A percentile compares a stretch with the other conserved stretches of the same genome.
These are phyloP conservation scores for Sugiyamaella smithiae DNA, from an alignment of 805 yeast species.

Conservation along the genomic window DNA sequence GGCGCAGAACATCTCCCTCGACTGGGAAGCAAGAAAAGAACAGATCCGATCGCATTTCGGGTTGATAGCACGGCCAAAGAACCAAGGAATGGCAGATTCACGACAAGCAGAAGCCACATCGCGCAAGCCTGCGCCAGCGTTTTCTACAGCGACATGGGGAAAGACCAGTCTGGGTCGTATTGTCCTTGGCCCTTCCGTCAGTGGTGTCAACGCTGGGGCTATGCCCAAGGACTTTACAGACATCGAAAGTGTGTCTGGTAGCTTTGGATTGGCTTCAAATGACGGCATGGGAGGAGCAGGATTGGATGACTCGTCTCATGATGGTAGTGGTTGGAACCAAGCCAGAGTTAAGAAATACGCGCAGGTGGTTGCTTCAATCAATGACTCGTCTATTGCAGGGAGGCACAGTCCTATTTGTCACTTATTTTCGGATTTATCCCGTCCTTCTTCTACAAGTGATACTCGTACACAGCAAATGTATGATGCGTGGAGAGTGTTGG, in stretches of 20 bases:
- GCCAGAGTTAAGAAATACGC: constrained; percentile 53
- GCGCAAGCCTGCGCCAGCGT: not conserved
- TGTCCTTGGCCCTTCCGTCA: constrained; percentile 34
- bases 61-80: constrained; percentile 32
- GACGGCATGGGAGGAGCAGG: not conserved
- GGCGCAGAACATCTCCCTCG: constrained; percentile 66
- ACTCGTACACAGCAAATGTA: constrained; percentile 65
- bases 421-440: constrained; percentile 59
- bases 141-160: constrained; percentile 31
- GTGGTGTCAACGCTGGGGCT: constrained; percentile 20
- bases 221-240: constrained; percentile 30
- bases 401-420: constrained; percentile 55
- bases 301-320: constrained; percentile 4
- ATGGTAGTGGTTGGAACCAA: constrained; percentile 12
- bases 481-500: constrained; percentile 71
- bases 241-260: constrained; percentile 25
- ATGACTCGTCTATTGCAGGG: constrained; percentile 60
- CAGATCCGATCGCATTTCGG: constrained; percentile 74
- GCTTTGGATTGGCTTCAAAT: not conserved
- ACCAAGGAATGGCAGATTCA: not conserved
- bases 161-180: constrained; percentile 33
- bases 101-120: not conserved
- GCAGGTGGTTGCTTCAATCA: constrained; percentile 63
- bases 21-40: constrained; percentile 79
- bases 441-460: constrained; percentile 44